phyloP scores from a whole-genome alignment of 257 asterid genomes.

The Orobanche coerulescens region DNA sequence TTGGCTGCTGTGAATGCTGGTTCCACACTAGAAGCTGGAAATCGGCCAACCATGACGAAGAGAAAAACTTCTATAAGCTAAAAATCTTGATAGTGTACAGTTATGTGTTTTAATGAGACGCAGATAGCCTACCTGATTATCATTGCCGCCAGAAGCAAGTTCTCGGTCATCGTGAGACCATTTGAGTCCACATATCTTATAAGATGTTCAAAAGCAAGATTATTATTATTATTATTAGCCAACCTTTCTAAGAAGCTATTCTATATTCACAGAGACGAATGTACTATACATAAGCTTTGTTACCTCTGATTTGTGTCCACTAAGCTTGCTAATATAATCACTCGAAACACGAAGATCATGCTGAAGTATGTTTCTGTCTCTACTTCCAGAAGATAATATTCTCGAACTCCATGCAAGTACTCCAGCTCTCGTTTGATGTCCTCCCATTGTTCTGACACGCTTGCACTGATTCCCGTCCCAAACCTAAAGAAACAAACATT shows the following conservation, averaged over 20 bases:
- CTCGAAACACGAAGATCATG: slow-evolving; percentile 86
- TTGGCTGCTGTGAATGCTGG: slow-evolving; percentile 74
- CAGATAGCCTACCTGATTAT: slow-evolving; percentile 57
- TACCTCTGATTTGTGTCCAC: slow-evolving; percentile 96
- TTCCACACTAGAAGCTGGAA: slow-evolving; percentile 88
- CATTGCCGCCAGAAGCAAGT: slow-evolving; percentile 98
- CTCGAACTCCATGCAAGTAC: slow-evolving; percentile 87
- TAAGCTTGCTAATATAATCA: slow-evolving; percentile 73
- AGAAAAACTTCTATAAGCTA: not conserved
- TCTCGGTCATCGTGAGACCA: slow-evolving; percentile 98
- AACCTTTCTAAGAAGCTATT: not conserved
- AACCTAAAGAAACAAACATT: slow-evolving; percentile 33
- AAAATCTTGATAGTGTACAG: not conserved
- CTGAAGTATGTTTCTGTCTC: slow-evolving; percentile 90
- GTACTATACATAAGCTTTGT: not conserved
- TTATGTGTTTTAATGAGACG: not conserved
- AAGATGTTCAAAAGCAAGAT: slow-evolving; percentile 8
- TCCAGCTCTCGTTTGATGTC: slow-evolving; percentile 92
- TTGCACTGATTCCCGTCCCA: slow-evolving; percentile 98
- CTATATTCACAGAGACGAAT: not conserved
- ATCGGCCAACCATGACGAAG: not conserved
- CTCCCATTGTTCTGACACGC: slow-evolving; percentile 80
- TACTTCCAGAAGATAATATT: slow-evolving; percentile 84
- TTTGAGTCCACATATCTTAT: slow-evolving; percentile 82
- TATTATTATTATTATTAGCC: not conserved